These are phyloP conservation scores for Podospora pseudocomata DNA, from an alignment of 495 filamentous ascomycete genomes.

Conservation along the genomic window DNA sequence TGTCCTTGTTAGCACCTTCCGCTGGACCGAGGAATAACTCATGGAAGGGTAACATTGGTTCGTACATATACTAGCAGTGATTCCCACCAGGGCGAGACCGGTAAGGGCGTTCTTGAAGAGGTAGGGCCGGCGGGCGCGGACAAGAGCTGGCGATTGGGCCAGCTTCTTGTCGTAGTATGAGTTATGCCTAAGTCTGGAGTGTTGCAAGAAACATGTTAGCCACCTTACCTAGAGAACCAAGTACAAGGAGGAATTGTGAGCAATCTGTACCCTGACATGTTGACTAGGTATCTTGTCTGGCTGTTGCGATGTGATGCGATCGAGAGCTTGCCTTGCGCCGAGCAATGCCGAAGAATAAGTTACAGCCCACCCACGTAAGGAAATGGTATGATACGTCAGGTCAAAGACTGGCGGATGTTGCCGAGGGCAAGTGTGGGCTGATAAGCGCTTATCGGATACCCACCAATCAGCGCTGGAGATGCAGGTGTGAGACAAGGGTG, in stretches of 20 bases:
- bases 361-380: background rate
- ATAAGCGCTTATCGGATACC: constrained; percentile 5
- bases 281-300: background rate
- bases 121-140: constrained; percentile 87
- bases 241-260: background rate
- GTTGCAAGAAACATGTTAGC: background rate
- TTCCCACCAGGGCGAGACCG: constrained; percentile 62
- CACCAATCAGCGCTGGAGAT: constrained; percentile 7
- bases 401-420: constrained; percentile 1
- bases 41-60: background rate
- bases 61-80: constrained; percentile 76
- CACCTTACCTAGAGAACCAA: background rate
- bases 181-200: constrained; percentile 60
- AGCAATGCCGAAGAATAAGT: background rate
- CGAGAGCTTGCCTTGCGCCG: background rate
- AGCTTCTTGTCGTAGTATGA: constrained; percentile 88
- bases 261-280: background rate
- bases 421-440: background rate
- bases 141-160: constrained; percentile 75
- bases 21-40: background rate
- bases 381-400: constrained; percentile 1
- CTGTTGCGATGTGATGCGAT: background rate
- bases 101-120: constrained; percentile 82
- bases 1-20: constrained; percentile 5
- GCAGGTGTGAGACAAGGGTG: constrained; percentile 4